These are phyloP conservation scores for Trichophyton schoenleinii DNA, from an alignment of 2,329 filamentous ascomycete genomes.

Conservation along the genomic window DNA sequence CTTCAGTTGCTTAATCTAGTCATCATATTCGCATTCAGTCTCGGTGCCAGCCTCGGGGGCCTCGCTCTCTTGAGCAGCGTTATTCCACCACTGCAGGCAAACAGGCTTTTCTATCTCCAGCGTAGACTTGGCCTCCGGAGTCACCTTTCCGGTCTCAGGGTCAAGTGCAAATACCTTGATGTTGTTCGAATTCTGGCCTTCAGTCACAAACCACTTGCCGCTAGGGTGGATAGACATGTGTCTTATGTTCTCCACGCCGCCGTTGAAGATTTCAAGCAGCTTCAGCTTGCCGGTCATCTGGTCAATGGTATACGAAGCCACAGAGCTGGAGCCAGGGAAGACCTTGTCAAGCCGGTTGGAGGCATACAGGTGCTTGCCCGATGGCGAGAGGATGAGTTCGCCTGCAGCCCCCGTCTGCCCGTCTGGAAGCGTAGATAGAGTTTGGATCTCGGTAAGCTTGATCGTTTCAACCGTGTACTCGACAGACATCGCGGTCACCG, in stretches of 20 bases:
- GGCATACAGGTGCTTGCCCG: conserved; percentile 49
- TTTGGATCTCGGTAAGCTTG: conserved; percentile 24
- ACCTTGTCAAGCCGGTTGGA: conserved; percentile 52
- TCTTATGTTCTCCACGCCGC: conserved; percentile 37
- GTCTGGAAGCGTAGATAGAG: conserved; percentile 36
- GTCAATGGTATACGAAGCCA: conserved; percentile 49
- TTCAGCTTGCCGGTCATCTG: conserved; percentile 24
- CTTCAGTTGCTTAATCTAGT: neutral
- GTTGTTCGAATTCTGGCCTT: conserved; percentile 44
- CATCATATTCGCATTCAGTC: neutral
- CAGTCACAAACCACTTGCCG: conserved; percentile 50
- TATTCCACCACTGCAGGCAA: conserved; percentile 9
- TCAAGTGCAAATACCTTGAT: conserved; percentile 50
- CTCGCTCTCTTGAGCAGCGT: neutral
- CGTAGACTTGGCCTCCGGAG: conserved; percentile 15
- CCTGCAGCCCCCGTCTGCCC: conserved; percentile 40
- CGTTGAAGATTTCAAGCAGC: conserved; percentile 10
- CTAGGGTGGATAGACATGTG: conserved; percentile 48
- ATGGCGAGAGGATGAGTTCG: conserved; percentile 38
- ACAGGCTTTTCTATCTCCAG: conserved; percentile 7
- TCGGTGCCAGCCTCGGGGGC: neutral
- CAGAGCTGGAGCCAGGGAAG: conserved; percentile 45
- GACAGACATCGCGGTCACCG: conserved; percentile 34
- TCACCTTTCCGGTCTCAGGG: conserved; percentile 44
- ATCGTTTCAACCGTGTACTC: conserved; percentile 20